Base-by-base conservation (phyloP, 257 asterid species). In the Primulina huaijiensis region DNA sequence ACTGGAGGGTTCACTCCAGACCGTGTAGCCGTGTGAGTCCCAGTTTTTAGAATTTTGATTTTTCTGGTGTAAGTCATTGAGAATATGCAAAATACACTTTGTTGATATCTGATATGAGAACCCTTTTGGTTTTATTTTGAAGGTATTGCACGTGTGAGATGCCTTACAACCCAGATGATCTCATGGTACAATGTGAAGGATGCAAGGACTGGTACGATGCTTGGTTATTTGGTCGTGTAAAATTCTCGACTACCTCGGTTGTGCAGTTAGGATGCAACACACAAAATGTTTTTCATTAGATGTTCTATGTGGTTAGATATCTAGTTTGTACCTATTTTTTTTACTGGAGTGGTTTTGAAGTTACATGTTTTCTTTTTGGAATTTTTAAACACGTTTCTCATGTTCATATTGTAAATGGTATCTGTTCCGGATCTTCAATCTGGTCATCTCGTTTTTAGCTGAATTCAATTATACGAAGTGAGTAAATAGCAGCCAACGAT, bases 1-100 rank as follows among this genome's bases (percentile, higher is more conserved):
- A 86, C 90, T 10, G 92, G 96, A 60, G 89, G 87, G 27, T 88
- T 88, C 77, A 82, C 80, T 71, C 96, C 96, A 58, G 90, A 88
- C 64, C 92, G 92, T 65, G 89, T 88, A 73, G 90, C 95, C 53
- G 95, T 88, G 95, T 88, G 76, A 82, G 95, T 75, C 55, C 58
- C 69, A 40, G 35, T 68, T 70, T 60, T 21, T 14, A 52, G 10
- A 60, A 35, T 29, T 40, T 56, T 17, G 38, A 38, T 7, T 19
- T 25, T 62, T 66, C 69, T 8, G 60, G 61, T 40, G 31, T 74
- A 37, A 62, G 53, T 12, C 34, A 12, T 21, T 76, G 31, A 56
- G 17, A 23, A 29, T 31, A 31, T 50, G 29, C n/a, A 62, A 20
- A 62, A 57, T 53, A 20, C 37, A 11, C 17, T 16, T 11, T 67